These are phyloP conservation scores for Blastocystis sp. DNA, from an alignment of 352 stramenopile genomes.

Conservation along the genomic window DNA sequence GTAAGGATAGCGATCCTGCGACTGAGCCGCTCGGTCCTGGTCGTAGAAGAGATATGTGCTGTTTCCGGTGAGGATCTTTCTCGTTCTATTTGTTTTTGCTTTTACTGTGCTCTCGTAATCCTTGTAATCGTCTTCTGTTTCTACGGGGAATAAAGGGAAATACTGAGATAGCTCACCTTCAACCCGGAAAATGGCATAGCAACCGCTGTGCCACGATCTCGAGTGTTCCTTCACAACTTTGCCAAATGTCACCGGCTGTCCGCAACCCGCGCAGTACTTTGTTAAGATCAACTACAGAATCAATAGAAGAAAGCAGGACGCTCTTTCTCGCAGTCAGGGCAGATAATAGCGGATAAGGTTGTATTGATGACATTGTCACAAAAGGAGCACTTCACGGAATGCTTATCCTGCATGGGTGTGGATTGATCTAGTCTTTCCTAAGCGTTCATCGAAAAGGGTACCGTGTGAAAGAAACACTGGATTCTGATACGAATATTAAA, in stretches of 20 bases:
- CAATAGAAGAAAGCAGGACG: background rate
- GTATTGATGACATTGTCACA: slow-evolving; percentile 47
- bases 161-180: background rate
- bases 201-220: slow-evolving; percentile 41
- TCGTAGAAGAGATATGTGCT: slow-evolving; percentile 60
- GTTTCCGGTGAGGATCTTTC: slow-evolving; percentile 50
- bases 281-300: slow-evolving; percentile 21
- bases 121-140: slow-evolving; percentile 25
- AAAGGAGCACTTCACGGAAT: slow-evolving; percentile 63
- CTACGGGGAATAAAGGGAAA: background rate
- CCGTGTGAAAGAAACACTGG: background rate
- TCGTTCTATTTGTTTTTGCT: slow-evolving; percentile 37
- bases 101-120: slow-evolving; percentile 50
- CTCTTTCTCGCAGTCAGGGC: slow-evolving; percentile 49
- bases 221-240: slow-evolving; percentile 25
- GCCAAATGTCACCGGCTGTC: slow-evolving; percentile 5
- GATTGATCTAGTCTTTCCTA: background rate
- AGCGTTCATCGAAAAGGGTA: background rate
- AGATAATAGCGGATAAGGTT: slow-evolving; percentile 37
- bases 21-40: background rate
- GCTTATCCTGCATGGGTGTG: slow-evolving; percentile 49
- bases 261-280: slow-evolving; percentile 40
- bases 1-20: background rate
- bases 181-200: slow-evolving; percentile 44
- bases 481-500: slow-evolving; percentile 35